Conservation (phyloP, 164 flowering plant species). For the Chimonanthus praecox region DNA sequence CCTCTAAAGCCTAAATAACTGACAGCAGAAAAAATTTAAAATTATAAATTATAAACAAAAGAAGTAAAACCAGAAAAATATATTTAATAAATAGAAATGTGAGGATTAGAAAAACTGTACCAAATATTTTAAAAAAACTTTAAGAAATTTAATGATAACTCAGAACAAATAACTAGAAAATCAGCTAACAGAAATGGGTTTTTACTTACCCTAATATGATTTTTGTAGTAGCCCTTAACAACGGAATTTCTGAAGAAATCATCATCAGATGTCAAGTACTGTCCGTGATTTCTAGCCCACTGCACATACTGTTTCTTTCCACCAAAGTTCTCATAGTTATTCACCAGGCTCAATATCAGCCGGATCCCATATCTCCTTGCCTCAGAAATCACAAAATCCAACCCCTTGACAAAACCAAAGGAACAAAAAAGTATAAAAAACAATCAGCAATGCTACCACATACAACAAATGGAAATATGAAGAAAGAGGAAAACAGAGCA, state of each 20-base stretch:
- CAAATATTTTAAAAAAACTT: too few relatives aligned
- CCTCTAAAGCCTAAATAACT: neutral
- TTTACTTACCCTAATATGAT: constrained; percentile 28
- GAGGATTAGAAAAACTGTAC: neutral
- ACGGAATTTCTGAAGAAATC: constrained; percentile 66
- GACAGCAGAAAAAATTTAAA: neutral
- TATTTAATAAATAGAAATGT: neutral
- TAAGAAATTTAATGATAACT: neutral
- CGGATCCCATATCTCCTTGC: constrained; percentile 63
- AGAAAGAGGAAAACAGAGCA: neutral
- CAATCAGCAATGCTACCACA: neutral
- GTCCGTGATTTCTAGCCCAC: constrained; percentile 73
- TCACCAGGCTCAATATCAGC: constrained; percentile 63
- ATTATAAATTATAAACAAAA: neutral
- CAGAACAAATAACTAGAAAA: neutral
- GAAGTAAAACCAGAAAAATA: neutral
- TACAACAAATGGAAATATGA: neutral
- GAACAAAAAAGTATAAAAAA: neutral
- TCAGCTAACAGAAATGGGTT: neutral
- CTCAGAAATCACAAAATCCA: constrained; percentile 68
- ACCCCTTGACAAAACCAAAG: constrained; percentile 21
- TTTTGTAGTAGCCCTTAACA: constrained; percentile 59
- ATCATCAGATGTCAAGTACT: constrained; percentile 51
- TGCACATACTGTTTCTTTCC: constrained; percentile 74
- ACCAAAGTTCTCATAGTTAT: constrained; percentile 60